Base-by-base conservation (phyloP, 495 filamentous ascomycete species). In the Evansstolkia leycettana region DNA sequence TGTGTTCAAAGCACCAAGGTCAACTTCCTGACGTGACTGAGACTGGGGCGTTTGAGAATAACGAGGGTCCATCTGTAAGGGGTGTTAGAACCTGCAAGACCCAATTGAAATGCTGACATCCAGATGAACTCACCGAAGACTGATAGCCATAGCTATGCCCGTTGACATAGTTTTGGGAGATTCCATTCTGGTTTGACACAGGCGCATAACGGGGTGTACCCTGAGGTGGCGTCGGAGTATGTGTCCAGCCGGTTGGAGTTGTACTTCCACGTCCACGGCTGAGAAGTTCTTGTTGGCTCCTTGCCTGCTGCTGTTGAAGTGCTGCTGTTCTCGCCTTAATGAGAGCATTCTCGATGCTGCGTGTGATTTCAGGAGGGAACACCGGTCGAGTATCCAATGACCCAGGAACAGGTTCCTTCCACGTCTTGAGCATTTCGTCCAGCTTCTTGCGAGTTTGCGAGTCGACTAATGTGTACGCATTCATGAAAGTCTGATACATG, bases 341-440 rank as follows among this genome's bases (percentile, higher is more conserved):
- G 39, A 98, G 65, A 11, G 88, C 85, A 61, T 80, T 93, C 52
- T 98, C 90, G 45, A 98, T 96, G 35, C 81, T 79, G 25, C 83
- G 72, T 25, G 85, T 92, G 28, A 81, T 69, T 16, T 95, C 86
- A 9, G 71, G 64, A 11, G 84, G 75, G 54, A 98, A 98, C 34
- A 98, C 89, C 2, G 90, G 89, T 43, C 81, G 71, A 2, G 75
- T 73, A 47, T 92, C 86, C 36, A 89, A 69, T 9, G 90, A 94
- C 13, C 88, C 90, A 0, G 88, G 84, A 3, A 94, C 84, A 12
- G 92, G 84, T 52, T 93, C 82, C 55, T 94, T 98, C 90, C 90
- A 98, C 0, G 90, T 98, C 62, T 84, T 88, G 33, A 96, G 71
- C 82, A 98, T 88, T 58, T 92, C 87, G 40, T 96, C 89, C 65